Evolutionary conservation across 2,329 filamentous ascomycete genomes (phyloP).

Genomic region (Zopfia rhizophila): DNA sequence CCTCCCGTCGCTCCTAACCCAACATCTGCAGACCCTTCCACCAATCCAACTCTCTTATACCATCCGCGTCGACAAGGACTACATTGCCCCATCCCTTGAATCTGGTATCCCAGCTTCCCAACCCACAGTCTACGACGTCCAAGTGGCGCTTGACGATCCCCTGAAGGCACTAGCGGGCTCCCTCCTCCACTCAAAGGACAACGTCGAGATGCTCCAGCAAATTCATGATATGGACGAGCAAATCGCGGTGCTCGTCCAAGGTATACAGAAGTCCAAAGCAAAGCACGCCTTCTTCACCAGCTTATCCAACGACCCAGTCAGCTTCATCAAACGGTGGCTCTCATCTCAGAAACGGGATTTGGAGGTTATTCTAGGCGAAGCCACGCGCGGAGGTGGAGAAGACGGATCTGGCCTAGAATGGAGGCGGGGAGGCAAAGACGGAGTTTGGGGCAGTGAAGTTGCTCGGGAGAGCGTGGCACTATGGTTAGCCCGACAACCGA

Average conservation of each 20-base stretch:
- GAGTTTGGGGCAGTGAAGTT: conserved; percentile 71
- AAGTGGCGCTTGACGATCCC: conserved; percentile 85
- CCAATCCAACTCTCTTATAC: conserved; percentile 90
- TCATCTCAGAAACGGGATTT: conserved; percentile 91
- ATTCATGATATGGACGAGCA: conserved; percentile 85
- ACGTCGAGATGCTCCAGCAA: conserved; percentile 75
- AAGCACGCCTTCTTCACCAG: conserved; percentile 89
- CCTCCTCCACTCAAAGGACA: conserved; percentile 52
- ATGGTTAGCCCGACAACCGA: conserved; percentile 63
- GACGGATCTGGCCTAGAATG: conserved; percentile 72
- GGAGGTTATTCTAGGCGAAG: conserved; percentile 87
- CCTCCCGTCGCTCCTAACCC: conserved; percentile 80
- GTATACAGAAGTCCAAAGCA: conserved; percentile 83
- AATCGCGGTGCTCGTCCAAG: conserved; percentile 83
- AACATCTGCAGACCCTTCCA: conserved; percentile 80
- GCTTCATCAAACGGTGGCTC: conserved; percentile 87
- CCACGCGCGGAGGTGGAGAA: conserved; percentile 65
- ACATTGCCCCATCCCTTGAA: conserved; percentile 70
- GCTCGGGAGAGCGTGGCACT: conserved; percentile 71
- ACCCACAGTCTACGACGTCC: conserved; percentile 90
- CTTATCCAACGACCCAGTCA: conserved; percentile 81
- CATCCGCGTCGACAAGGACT: conserved; percentile 81
- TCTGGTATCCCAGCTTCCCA: conserved; percentile 72
- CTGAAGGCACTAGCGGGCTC: conserved; percentile 73
- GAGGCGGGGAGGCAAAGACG: conserved; percentile 70